Conservation (phyloP, 345 rosid genomes). For the Dipteronia dyeriana region DNA sequence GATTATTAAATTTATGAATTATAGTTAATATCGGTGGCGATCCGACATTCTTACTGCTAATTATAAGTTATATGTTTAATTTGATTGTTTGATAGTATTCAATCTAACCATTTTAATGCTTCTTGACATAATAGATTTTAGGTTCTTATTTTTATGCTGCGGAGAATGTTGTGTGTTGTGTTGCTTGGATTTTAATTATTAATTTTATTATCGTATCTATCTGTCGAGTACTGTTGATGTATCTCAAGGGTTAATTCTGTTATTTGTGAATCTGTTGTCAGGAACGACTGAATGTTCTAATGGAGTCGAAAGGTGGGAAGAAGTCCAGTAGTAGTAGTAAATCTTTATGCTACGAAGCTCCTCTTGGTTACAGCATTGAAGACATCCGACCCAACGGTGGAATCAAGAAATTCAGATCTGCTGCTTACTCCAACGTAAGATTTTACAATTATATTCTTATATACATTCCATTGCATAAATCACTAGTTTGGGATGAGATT, state of each 20-base stretch:
- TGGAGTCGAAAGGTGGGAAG: conserved; percentile 90
- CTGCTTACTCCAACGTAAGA: conserved; percentile 92
- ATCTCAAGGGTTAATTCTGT: neutral
- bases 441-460: neutral
- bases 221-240: neutral
- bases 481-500: neutral
- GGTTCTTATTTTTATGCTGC: neutral
- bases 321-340: conserved; percentile 62
- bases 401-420: conserved; percentile 88
- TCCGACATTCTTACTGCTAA: too few species aligned
- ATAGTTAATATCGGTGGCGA: too few species aligned
- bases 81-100: neutral
- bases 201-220: neutral
- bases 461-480: neutral
- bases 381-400: conserved; percentile 91
- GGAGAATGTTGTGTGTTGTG: neutral
- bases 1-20: too few species aligned
- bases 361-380: conserved; percentile 90
- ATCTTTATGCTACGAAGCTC: conserved; percentile 76
- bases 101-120: neutral
- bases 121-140: too few species aligned
- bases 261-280: conserved; percentile 14
- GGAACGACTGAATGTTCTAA: conserved; percentile 67
- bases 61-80: too few species aligned
- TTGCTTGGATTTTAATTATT: neutral